Conservation (phyloP, 805 yeast species). For the Helenozyma rhizophorensis region DNA sequence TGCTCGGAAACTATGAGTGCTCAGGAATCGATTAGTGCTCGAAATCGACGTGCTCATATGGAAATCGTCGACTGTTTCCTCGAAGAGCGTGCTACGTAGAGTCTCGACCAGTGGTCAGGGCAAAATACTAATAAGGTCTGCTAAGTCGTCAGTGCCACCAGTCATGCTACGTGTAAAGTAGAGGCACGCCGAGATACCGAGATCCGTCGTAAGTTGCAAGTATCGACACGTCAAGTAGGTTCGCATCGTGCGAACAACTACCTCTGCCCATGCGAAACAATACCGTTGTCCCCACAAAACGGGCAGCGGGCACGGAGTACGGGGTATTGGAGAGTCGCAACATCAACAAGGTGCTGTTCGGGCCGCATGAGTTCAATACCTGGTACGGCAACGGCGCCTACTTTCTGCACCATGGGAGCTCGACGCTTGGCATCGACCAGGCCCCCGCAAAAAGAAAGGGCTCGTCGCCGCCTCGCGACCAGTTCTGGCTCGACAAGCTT, state of each 20-base stretch:
- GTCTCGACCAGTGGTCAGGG: too few relatives aligned
- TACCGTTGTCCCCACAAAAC: constrained; percentile 1
- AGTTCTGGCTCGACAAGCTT: constrained; percentile 56
- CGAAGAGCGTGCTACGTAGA: too few relatives aligned
- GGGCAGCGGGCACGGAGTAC: constrained; percentile 29
- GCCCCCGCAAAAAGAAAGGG: constrained; percentile 4
- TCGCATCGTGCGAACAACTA: not conserved
- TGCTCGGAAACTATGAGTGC: too few relatives aligned
- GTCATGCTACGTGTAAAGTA: too few relatives aligned
- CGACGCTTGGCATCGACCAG: constrained; percentile 15
- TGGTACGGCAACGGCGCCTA: constrained; percentile 90
- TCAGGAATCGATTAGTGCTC: too few relatives aligned
- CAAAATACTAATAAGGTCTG: too few relatives aligned
- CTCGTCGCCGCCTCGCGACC: constrained; percentile 9
- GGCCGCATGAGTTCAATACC: constrained; percentile 63
- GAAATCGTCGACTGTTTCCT: too few relatives aligned
- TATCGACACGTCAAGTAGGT: too few relatives aligned
- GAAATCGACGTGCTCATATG: too few relatives aligned
- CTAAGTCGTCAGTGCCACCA: too few relatives aligned
- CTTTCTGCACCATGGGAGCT: constrained; percentile 41
- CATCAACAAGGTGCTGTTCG: constrained; percentile 62
- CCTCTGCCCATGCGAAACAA: constrained; percentile 1
- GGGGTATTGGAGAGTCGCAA: constrained; percentile 63
- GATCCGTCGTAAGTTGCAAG: too few relatives aligned
- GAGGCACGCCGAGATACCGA: too few relatives aligned